A percentile compares a stretch with the other conserved stretches of the same genome.
Conservation (phyloP, 2,329 filamentous ascomycete species). For the Diaporthe citrichinensis region DNA sequence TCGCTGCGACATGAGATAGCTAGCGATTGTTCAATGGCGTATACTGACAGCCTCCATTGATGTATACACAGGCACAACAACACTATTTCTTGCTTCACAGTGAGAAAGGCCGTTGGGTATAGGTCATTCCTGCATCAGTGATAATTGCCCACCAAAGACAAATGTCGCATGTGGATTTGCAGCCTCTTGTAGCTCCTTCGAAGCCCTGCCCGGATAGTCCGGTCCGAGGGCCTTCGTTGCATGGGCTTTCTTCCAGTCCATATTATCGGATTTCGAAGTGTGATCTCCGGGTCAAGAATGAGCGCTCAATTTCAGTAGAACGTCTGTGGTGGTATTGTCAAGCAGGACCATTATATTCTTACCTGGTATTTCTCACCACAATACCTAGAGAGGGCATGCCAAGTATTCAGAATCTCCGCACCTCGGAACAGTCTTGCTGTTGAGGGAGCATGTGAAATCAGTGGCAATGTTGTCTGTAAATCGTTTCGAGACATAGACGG, state of each 20-base stretch:
- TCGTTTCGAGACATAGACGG: not conserved
- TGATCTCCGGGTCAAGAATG: not conserved
- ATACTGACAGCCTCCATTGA: not conserved
- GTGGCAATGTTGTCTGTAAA: not conserved
- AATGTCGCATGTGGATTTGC: not conserved
- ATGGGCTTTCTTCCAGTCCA: not conserved
- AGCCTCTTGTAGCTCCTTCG: not conserved
- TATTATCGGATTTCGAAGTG: not conserved
- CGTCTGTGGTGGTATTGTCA: rapidly evolving
- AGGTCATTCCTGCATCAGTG: not conserved
- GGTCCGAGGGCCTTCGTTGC: not conserved
- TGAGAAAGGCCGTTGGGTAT: too few species aligned
- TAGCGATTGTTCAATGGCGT: not conserved
- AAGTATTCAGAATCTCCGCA: too few species aligned
- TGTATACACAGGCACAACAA: not conserved
- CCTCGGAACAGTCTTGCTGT: not conserved
- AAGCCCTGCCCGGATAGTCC: not conserved
- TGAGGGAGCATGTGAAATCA: not conserved
- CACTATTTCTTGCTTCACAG: not conserved
- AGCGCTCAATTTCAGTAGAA: not conserved
- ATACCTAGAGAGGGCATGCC: too few species aligned
- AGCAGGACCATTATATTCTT: not conserved
- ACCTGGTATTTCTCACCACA: too few species aligned
- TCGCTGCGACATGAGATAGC: not conserved
- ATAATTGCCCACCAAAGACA: not conserved